phyloP scores from a whole-genome alignment of 352 stramenopile species.

The Albugo candida region DNA sequence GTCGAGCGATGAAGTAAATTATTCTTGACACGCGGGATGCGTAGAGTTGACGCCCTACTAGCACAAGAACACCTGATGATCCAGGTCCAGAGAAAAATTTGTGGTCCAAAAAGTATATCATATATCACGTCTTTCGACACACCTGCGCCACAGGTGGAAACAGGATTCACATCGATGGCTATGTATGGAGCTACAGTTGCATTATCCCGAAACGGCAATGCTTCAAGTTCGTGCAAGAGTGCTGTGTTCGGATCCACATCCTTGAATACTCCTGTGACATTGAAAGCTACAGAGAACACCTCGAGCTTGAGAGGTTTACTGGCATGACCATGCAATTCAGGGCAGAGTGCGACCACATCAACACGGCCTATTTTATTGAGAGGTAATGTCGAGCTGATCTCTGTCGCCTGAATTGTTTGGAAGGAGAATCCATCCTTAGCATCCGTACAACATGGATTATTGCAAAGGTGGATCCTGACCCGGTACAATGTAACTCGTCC shows the following conservation, averaged over 20 bases:
- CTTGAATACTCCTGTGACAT: constrained; percentile 86
- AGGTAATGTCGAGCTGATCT: constrained; percentile 18
- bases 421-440: background rate
- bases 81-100: constrained; percentile 90
- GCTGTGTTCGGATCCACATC: constrained; percentile 79
- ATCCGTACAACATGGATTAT: constrained; percentile 50
- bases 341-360: constrained; percentile 34
- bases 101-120: constrained; percentile 89
- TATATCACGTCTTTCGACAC: constrained; percentile 88
- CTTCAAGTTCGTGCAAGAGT: constrained; percentile 81
- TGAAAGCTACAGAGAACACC: constrained; percentile 84
- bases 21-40: constrained; percentile 94
- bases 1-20: constrained; percentile 31
- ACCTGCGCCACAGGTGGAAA: constrained; percentile 6
- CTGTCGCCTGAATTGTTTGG: constrained; percentile 2
- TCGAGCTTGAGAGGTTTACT: constrained; percentile 60
- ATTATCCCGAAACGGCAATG: constrained; percentile 91
- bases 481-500: constrained; percentile 92
- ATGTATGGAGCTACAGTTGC: constrained; percentile 87
- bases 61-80: constrained; percentile 87
- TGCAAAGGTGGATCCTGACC: constrained; percentile 71
- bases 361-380: constrained; percentile 27
- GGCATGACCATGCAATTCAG: constrained; percentile 25
- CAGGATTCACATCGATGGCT: constrained; percentile 91
- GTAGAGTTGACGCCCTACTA: too few species aligned